Conservation (phyloP, 257 asterid species). For the Forsythia suspensa region DNA sequence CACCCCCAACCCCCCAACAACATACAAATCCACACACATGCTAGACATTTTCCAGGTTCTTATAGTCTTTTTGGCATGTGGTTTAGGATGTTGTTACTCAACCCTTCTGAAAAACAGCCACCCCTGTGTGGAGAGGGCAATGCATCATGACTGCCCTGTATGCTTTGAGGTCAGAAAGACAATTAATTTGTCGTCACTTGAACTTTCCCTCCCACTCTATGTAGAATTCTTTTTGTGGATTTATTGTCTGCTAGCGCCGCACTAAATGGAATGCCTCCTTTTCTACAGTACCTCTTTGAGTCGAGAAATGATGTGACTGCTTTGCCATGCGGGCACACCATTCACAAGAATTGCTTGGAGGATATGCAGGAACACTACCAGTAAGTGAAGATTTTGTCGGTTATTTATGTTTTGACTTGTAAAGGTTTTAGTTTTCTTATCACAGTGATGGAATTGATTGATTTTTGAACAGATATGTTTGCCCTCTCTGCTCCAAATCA, state of each 20-base stretch:
- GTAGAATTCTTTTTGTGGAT: background rate
- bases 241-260: background rate
- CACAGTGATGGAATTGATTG: background rate
- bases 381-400: slow-evolving; percentile 40
- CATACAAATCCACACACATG: background rate
- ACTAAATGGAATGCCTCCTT: slow-evolving; percentile 1
- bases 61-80: slow-evolving; percentile 15
- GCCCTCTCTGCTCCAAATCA: slow-evolving; percentile 86
- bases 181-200: background rate
- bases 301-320: slow-evolving; percentile 68
- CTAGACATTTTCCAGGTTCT: background rate
- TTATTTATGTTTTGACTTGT: background rate
- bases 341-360: slow-evolving; percentile 73
- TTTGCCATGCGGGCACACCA: slow-evolving; percentile 86
- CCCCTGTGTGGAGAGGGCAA: slow-evolving; percentile 86
- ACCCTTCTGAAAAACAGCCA: slow-evolving; percentile 50
- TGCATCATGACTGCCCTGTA: slow-evolving; percentile 95
- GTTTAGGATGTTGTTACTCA: slow-evolving; percentile 53
- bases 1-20: background rate
- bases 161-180: slow-evolving; percentile 67
- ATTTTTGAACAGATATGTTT: slow-evolving; percentile 50
- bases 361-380: slow-evolving; percentile 84
- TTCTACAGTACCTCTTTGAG: slow-evolving; percentile 70
- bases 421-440: background rate
- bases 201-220: background rate